These are phyloP conservation scores for Cryptococcus jaspeensis DNA, from an alignment of 1,284 basidiomycete genomes.

Conservation along the genomic window DNA sequence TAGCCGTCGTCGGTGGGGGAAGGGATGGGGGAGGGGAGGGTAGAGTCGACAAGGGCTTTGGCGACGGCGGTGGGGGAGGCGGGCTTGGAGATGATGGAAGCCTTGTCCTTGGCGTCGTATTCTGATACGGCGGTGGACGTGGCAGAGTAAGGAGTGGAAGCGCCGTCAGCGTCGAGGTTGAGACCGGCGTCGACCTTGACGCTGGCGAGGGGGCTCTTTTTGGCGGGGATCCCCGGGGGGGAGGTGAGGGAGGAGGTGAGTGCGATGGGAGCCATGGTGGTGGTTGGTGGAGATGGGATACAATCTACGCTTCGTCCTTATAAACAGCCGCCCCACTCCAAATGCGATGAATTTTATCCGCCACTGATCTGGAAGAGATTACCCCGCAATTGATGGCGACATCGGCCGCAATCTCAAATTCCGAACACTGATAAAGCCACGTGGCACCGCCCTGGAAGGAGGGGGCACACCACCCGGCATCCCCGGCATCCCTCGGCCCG, in stretches of 20 bases:
- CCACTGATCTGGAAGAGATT: not conserved
- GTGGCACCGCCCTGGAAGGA: too few relatives aligned
- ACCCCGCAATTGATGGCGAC: not conserved
- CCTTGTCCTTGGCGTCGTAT: slow-evolving; percentile 18
- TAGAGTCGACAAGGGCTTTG: slow-evolving; percentile 30
- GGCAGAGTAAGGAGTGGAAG: slow-evolving; percentile 39
- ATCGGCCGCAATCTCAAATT: not conserved
- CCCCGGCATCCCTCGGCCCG: too few relatives aligned
- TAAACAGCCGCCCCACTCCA: not conserved
- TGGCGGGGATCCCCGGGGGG: slow-evolving; percentile 21
- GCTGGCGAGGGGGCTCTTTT: slow-evolving; percentile 28
- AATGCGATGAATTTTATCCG: not conserved
- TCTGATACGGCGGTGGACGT: slow-evolving; percentile 45
- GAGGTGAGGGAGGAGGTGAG: slow-evolving; percentile 35
- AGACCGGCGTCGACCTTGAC: slow-evolving; percentile 26
- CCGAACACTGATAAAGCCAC: not conserved
- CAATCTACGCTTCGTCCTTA: too few relatives aligned
- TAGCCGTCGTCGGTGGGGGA: slow-evolving; percentile 34
- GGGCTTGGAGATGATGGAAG: slow-evolving; percentile 9
- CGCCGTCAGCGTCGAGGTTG: slow-evolving; percentile 29
- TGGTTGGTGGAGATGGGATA: not conserved
- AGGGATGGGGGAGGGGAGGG: slow-evolving; percentile 15
- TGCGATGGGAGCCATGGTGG: slow-evolving; percentile 35
- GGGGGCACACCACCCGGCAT: too few relatives aligned
- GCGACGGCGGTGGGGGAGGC: slow-evolving; percentile 21